phyloP scores from a whole-genome alignment of 345 rosid genomes.

The Brassica nigra region DNA sequence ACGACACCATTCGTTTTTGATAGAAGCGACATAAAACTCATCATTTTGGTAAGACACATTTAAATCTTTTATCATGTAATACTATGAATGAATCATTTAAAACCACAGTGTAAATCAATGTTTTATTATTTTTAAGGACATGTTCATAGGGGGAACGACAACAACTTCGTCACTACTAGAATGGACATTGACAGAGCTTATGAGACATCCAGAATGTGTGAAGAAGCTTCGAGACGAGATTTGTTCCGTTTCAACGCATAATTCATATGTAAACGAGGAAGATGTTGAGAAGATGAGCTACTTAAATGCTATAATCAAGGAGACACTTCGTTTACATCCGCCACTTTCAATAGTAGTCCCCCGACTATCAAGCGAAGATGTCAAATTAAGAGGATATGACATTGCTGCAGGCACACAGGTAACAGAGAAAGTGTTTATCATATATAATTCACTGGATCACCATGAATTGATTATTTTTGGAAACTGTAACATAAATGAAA shows the following conservation, averaged over 20 bases:
- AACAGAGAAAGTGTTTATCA: neutral
- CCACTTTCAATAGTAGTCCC: neutral
- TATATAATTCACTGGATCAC: neutral
- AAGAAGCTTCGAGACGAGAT: constrained; percentile 1
- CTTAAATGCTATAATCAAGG: constrained; percentile 1
- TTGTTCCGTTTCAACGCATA: neutral
- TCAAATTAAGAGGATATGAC: neutral
- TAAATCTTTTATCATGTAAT: neutral
- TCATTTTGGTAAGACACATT: neutral
- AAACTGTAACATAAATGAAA: neutral
- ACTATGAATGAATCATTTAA: neutral
- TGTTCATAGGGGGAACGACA: neutral
- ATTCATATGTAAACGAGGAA: neutral
- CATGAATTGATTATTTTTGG: neutral
- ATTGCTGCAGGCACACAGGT: neutral
- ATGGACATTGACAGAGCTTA: constrained; percentile 4
- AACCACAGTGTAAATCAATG: neutral
- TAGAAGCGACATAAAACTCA: neutral
- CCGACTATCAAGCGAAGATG: neutral
- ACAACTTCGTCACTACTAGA: neutral
- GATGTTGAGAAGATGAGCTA: neutral
- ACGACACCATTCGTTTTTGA: neutral
- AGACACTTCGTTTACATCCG: constrained; percentile 4
- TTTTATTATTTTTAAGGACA: neutral
- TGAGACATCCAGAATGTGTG: constrained; percentile 4